A percentile compares a stretch with the other conserved stretches of the same genome.
These are phyloP conservation scores for Inonotus hispidus DNA, from an alignment of 1,284 basidiomycete genomes.

Conservation along the genomic window DNA sequence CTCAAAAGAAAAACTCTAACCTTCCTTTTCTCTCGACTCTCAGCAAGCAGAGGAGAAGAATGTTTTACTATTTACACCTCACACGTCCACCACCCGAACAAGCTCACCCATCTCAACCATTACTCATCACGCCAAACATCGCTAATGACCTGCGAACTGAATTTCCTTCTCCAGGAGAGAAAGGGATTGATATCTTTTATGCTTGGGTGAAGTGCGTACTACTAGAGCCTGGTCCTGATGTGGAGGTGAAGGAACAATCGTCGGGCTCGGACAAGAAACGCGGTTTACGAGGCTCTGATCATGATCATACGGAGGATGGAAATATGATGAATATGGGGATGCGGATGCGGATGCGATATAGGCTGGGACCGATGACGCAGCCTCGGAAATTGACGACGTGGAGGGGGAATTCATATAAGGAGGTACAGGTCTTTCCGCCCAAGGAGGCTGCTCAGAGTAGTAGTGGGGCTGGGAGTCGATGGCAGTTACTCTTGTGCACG, in stretches of 20 bases:
- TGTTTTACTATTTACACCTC: constrained; percentile 79
- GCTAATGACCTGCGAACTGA: constrained; percentile 81
- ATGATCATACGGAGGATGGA: too few relatives aligned
- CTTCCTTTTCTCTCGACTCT: background rate
- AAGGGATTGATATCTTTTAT: constrained; percentile 42
- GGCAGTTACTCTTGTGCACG: constrained; percentile 57
- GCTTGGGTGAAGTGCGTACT: constrained; percentile 29
- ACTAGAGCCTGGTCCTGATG: too few relatives aligned
- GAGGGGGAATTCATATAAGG: constrained; percentile 67
- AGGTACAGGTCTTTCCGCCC: constrained; percentile 61
- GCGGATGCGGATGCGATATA: background rate
- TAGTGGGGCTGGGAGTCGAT: constrained; percentile 45
- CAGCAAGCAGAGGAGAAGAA: too few relatives aligned
- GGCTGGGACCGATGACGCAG: constrained; percentile 11
- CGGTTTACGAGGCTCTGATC: too few relatives aligned
- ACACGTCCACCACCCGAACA: constrained; percentile 64
- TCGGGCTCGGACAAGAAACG: too few relatives aligned
- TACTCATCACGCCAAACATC: constrained; percentile 66
- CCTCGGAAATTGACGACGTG: constrained; percentile 69
- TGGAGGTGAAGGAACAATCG: too few relatives aligned
- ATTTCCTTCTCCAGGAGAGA: constrained; percentile 30
- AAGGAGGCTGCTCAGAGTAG: constrained; percentile 27
- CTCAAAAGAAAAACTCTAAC: background rate
- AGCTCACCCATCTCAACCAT: constrained; percentile 30
- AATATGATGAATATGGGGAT: too few relatives aligned